Evolutionary conservation across 2,329 filamentous ascomycete species (phyloP), one percentile per base, ranked within the genome.

Genomic region (Aureobasidium mangrovei): DNA sequence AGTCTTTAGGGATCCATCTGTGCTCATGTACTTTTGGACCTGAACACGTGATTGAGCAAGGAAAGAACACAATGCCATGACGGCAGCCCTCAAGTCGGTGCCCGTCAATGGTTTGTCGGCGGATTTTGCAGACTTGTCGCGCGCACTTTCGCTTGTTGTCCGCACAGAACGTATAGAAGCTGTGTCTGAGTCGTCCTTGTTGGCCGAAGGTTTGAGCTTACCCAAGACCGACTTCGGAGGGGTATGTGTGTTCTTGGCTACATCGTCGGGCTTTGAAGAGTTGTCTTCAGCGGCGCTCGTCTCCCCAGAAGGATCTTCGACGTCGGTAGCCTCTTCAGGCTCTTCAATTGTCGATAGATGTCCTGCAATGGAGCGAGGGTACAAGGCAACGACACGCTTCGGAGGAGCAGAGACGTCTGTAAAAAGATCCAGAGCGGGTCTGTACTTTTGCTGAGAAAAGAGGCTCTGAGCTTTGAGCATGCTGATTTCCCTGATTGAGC

Each of bases 341-440:
- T 75, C 76, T 26, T 77, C 75, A 60, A 83, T 74, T 1, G 75
- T 78, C 0, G 89, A 90, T 2, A 95, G 71, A 27, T 88, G 82
- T 0, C 93, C 93, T 0, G 91, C 86, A 60, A 98, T 94, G 7
- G 83, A 77, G 57, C 77, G 83, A 2, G 93, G 93, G 62, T 90
- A 98, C 7, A 97, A 71, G 39, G 81, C 82, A 58, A 98, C 83
- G 3, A 97, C 93, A 48, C 88, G 79, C 66, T 94, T 89, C 0
- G 93, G 91, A 0, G 93, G 88, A 0, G 93, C 91, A 62, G 88
- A 83, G 2, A 96, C 89, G 53, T 93, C 86, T 3, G 88, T 88
- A 70, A 97, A 97, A 2, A 98, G 72, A 61, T 97, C 91, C 72
- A 98, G 79, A 1, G 91, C 85, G 47, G 90, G 84, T 38, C 85